Base-by-base conservation (phyloP, 2,329 filamentous ascomycete species). In the Ascochyta rabiei region DNA sequence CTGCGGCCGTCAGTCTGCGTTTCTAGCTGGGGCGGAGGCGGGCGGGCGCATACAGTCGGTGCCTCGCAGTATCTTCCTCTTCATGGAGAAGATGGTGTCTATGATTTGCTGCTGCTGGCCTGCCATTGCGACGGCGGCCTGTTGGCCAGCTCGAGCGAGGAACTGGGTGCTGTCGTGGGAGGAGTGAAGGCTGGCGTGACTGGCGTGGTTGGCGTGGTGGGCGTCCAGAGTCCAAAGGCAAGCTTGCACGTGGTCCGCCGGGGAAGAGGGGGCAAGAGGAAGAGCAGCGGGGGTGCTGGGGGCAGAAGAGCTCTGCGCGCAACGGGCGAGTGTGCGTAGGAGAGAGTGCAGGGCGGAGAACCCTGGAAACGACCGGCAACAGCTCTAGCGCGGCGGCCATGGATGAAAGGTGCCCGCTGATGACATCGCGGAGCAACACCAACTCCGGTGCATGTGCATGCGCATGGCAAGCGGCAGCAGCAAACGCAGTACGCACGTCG, bases 1-100 rank as follows among this genome's bases (percentile, higher is more conserved):
- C 90, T 92, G 75, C 34, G 26, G 24, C 9, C 13, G 58, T 71
- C 43, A 71, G 68, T 55, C 21, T 13, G 48, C 34, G 19, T n/a
- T 16, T 39, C 19, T 8, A 10, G 31, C 31, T 33, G 15, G 33
- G 18, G 44, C n/a, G 13, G 28, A 40, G 34, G 42, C 15, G n/a
- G 30, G 24, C 19, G 28, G 21, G 37, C 19, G 7, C 68, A 43
- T 67, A 75, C 74, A 70, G 40, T 76, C 71, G 35, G 73, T 71
- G 46, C 59, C 66, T 9, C 70, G 68, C 23, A 74, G 49, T 19
- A 75, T 57, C 56, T 67, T 68, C 57, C 70, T 64, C 68, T 76
- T 76, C 71, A 76, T 75, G 49, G 58, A 70, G 63, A 74, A 74
- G 59, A 76, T 76, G 50, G 72, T 73, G 50, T 76, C 73, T 31